Conservation (phyloP, 2,329 filamentous ascomycete species). For the Orbilia blumenaviensis region DNA sequence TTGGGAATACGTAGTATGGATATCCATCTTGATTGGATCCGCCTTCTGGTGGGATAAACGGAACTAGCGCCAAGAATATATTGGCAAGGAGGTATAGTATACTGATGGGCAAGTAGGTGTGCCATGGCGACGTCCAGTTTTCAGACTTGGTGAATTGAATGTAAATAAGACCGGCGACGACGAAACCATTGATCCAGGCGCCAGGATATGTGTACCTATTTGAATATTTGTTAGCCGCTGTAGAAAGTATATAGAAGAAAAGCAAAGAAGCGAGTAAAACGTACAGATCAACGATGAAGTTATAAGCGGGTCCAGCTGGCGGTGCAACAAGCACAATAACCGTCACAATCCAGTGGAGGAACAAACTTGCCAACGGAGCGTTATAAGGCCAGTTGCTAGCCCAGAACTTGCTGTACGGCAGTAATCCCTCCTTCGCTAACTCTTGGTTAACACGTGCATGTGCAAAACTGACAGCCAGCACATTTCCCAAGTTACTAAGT, state of each 20-base stretch:
- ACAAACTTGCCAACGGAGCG: conserved; percentile 70
- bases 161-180: conserved; percentile 66
- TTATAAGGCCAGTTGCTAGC: conserved; percentile 75
- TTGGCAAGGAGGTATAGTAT: conserved; percentile 66
- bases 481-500: conserved; percentile 71
- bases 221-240: neutral
- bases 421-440: conserved; percentile 74
- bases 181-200: conserved; percentile 67
- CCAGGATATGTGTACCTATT: conserved; percentile 64
- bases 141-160: conserved; percentile 65
- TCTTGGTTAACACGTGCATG: conserved; percentile 66
- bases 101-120: conserved; percentile 65
- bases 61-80: conserved; percentile 66
- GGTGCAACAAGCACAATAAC: conserved; percentile 73
- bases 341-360: conserved; percentile 74
- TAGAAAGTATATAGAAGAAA: neutral
- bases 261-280: neutral
- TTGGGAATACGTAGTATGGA: conserved; percentile 68
- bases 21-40: conserved; percentile 62
- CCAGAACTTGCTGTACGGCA: conserved; percentile 74
- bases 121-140: conserved; percentile 67
- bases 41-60: conserved; percentile 67
- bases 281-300: conserved; percentile 71
- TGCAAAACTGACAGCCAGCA: conserved; percentile 70
- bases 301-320: conserved; percentile 73